Base-by-base conservation (phyloP, 1,284 basidiomycete genomes). In the Butyriboletus appendiculatus region DNA sequence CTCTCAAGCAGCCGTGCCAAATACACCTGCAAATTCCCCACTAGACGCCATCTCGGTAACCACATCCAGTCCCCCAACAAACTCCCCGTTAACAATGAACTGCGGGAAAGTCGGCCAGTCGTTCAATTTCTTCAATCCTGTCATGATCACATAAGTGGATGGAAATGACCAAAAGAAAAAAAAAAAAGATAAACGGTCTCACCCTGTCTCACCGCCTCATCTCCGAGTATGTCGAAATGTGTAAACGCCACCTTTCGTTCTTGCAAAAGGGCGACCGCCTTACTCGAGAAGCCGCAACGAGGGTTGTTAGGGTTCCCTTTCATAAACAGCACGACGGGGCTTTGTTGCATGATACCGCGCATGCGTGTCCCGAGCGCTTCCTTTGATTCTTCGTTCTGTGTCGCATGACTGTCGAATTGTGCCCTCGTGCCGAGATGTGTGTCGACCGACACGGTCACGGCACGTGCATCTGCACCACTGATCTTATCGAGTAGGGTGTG, bases 101-200 rank as follows among this genome's bases (percentile, higher is more conserved):
- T 99, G 96, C 14, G 96, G 96, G 70, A 93, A 95, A 4, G 96
- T 99, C 4, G 96, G 96, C 96, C 96, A 99, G 64, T 96, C 86
- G 56, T 95, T 96, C 48, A 82, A 58, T 41, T 71, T 74, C 62
- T 85, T 85, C 44, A 81, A 64, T n/a, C 76, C 77, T 79, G 50
- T 67, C 76, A 59, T 60, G 81, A 77, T 78, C n/a, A 6, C 7
- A 82, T 75, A 83, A 89, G 74, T 84, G 82, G 72, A 50, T 81
- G 64, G 12, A 35, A 22, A 43, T 10, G 16, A 9, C 14, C n/a
- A n/a, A 32, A 40, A 28, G 43, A 20, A 37, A 10, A 11, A 32
- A 32, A 14, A 5, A 32, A 33, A 14, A 14, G 4, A 24, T 3
- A 10, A 10, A 37, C 24, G 4, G 4, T 28, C 70, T 55, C 59